phyloP scores from a whole-genome alignment of 805 yeast species.

The Candida railenensis region DNA sequence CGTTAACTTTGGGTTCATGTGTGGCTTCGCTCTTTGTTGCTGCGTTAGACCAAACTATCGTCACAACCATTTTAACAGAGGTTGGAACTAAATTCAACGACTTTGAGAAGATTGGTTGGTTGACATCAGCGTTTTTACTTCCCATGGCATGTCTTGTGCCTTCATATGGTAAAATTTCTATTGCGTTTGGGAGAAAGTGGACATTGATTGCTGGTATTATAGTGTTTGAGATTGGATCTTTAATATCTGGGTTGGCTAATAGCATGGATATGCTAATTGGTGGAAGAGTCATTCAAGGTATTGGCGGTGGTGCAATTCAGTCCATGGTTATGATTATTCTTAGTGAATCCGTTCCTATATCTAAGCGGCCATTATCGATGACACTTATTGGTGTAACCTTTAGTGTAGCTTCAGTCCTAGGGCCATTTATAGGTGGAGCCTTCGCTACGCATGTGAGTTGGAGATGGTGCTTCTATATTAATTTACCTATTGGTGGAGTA shows the following conservation, averaged over 20 bases:
- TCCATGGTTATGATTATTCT: constrained; percentile 55
- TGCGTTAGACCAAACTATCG: constrained; percentile 63
- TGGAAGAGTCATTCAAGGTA: constrained; percentile 69
- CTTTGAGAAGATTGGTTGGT: constrained; percentile 58
- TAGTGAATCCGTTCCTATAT: constrained; percentile 52
- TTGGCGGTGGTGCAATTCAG: constrained; percentile 71
- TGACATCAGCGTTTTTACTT: constrained; percentile 52
- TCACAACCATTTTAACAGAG: constrained; percentile 47
- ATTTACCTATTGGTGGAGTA: constrained; percentile 63
- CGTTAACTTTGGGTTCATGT: constrained; percentile 24
- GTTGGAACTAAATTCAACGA: constrained; percentile 50
- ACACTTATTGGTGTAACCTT: constrained; percentile 41
- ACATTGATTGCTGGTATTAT: constrained; percentile 47
- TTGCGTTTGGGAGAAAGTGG: constrained; percentile 56
- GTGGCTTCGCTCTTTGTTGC: constrained; percentile 32
- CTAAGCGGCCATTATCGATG: constrained; percentile 38
- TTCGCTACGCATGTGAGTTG: constrained; percentile 59
- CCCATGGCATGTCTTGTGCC: constrained; percentile 54
- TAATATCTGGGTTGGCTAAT: constrained; percentile 53
- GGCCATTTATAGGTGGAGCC: constrained; percentile 69
- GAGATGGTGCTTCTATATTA: constrained; percentile 78
- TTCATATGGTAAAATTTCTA: constrained; percentile 57
- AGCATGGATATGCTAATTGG: constrained; percentile 64
- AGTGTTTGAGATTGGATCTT: constrained; percentile 62
- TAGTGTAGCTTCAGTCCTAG: constrained; percentile 52